Conservation (phyloP, 1,284 basidiomycete species). For the Anthracocystis panici-leucophaei region DNA sequence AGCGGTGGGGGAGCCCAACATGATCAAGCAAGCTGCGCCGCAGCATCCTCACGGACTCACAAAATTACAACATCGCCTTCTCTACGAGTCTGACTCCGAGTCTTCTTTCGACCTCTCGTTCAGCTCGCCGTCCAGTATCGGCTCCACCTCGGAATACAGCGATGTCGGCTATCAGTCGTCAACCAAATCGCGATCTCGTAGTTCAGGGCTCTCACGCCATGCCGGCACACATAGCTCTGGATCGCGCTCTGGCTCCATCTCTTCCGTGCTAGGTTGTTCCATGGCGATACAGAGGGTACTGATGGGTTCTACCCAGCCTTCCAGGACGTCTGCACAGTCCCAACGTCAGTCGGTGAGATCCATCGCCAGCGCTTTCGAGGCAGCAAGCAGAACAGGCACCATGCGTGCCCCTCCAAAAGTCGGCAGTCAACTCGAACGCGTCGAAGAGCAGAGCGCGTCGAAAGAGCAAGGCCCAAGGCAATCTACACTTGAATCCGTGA, state of each 20-base stretch:
- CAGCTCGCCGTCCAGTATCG: constrained; percentile 41
- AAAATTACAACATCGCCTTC: constrained; percentile 49
- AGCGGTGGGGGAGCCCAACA: constrained; percentile 17
- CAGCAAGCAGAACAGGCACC: constrained; percentile 3
- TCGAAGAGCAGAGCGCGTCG: constrained; percentile 15
- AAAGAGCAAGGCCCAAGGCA: not conserved
- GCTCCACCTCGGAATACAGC: constrained; percentile 40
- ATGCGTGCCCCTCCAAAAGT: constrained; percentile 2
- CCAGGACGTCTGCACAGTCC: constrained; percentile 2
- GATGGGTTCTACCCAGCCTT: constrained; percentile 19
- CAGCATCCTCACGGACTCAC: constrained; percentile 40
- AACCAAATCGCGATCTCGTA: constrained; percentile 23
- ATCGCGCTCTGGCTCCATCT: constrained; percentile 35
- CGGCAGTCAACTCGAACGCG: constrained; percentile 16
- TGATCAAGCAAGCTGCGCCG: constrained; percentile 46
- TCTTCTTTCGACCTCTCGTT: constrained; percentile 37
- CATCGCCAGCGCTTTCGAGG: constrained; percentile 32
- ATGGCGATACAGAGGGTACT: constrained; percentile 41
- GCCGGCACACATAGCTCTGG: constrained; percentile 11
- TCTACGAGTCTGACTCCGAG: constrained; percentile 52
- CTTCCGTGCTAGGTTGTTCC: constrained; percentile 32
- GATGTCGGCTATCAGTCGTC: constrained; percentile 24
- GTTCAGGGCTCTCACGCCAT: constrained; percentile 12
- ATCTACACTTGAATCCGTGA: not conserved
- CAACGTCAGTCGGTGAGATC: constrained; percentile 33